Evolutionary conservation across 1,284 basidiomycete genomes (phyloP), one percentile per base, ranked within the genome.

Genomic region (Fomitopsis schrenkii): DNA sequence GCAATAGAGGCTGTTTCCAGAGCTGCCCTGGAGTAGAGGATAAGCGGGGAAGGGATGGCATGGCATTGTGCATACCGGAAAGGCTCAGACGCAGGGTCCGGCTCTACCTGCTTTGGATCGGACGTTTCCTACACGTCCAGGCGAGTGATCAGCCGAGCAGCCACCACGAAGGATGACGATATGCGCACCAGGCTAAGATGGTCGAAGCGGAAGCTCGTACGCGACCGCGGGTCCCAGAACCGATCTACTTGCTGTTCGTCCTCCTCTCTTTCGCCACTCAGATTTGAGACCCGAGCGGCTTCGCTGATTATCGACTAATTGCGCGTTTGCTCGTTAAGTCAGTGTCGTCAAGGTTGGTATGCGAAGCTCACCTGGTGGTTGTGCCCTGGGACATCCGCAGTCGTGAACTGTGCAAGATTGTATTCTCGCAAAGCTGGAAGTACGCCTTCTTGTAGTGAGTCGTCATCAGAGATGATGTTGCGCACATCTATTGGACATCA

Each of bases 401-500:
- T 86, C 45, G 87, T 90, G 70, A 95, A 91, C 71, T 97, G 95
- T 41, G 85, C 82, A 61, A 93, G 77, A 71, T 97, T 96, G 76
- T 97, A 96, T 65, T 92, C 83, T 59, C 83, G 79, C 61, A 97
- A 75, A 3, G 92, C 88, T 1, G 93, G 90, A 2, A 87, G 79
- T 46, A 95, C 83, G 60, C 90, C 89, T 9, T 81, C 79, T 72
- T 95, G 90, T 55, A 97, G 83, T 19, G 83, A 80, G 15, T 88
- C 86, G 71, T 97, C 94, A 75, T 96, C 90, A 46, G 83, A 84
- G 68, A 97, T 88, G 72, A 98, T 93, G 70, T 85, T 87, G 66
- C 94, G 90, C 55, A 97, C 85, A 79, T 96, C 95, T 94, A 74
- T 57, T 59, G n/a, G 35, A 57, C 57, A 59, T 63, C 61, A 58